A percentile compares a stretch with the other conserved stretches of the same genome.
phyloP scores from a whole-genome alignment of 306 rosid species.

The Citrullus mucosospermus region DNA sequence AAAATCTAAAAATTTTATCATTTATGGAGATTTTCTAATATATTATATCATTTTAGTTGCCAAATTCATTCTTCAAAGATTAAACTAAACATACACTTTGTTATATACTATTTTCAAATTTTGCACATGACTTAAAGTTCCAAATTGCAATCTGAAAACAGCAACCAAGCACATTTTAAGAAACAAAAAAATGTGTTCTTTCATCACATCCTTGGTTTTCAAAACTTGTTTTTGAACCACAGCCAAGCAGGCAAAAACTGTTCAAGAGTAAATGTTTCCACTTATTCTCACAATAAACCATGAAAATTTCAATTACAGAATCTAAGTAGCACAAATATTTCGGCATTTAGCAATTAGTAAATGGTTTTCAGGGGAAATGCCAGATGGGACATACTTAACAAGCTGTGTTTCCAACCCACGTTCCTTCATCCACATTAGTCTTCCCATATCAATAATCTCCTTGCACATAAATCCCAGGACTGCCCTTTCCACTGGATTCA shows the following conservation, averaged over 20 bases:
- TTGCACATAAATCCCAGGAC: constrained; percentile 85
- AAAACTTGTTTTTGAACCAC: background rate
- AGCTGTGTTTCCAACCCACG: constrained; percentile 51
- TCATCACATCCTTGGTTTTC: background rate
- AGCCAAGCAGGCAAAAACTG: background rate
- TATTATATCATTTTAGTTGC: too few relatives aligned
- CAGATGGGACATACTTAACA: constrained; percentile 62
- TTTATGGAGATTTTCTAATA: too few relatives aligned
- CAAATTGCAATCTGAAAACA: background rate
- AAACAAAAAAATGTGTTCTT: background rate
- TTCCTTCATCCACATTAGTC: constrained; percentile 71
- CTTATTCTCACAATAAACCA: background rate
- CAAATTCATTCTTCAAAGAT: too few relatives aligned
- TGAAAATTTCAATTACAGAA: background rate
- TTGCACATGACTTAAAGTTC: too few relatives aligned
- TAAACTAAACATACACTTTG: background rate
- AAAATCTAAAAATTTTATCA: too few relatives aligned
- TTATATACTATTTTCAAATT: background rate
- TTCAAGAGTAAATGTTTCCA: background rate
- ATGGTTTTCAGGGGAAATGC: constrained; percentile 85
- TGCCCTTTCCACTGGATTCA: constrained; percentile 67
- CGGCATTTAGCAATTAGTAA: constrained; percentile 44
- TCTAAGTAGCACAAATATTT: background rate
- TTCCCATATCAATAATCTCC: constrained; percentile 81
- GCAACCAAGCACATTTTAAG: background rate